These are phyloP conservation scores for Kuraishia piskuri DNA, from an alignment of 805 yeast species.

Conservation along the genomic window DNA sequence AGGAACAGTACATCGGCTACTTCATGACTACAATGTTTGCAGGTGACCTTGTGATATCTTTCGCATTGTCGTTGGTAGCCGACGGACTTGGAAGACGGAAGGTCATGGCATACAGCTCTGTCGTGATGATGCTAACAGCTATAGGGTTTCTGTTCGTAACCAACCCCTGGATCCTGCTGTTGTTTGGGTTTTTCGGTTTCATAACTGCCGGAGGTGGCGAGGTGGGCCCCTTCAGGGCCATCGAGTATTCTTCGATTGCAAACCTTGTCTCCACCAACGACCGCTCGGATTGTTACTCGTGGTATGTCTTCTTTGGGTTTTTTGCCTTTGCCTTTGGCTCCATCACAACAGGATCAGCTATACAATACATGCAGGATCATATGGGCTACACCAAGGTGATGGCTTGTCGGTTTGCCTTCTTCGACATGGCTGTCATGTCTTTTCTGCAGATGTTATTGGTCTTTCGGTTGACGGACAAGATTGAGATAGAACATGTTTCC, in stretches of 20 bases:
- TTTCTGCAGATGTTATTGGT: constrained; percentile 11
- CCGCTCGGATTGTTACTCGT: constrained; percentile 47
- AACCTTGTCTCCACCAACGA: constrained; percentile 30
- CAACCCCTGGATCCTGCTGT: constrained; percentile 25
- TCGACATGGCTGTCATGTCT: constrained; percentile 17
- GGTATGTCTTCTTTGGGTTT: constrained; percentile 45
- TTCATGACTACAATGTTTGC: constrained; percentile 39
- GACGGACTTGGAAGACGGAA: constrained; percentile 38
- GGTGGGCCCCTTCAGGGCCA: constrained; percentile 48
- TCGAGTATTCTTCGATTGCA: constrained; percentile 47
- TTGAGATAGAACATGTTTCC: constrained; percentile 11
- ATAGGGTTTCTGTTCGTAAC: constrained; percentile 25
- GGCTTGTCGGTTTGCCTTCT: constrained; percentile 24
- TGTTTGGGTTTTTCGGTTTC: constrained; percentile 38
- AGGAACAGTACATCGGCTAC: constrained; percentile 35
- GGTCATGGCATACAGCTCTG: constrained; percentile 29
- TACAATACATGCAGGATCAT: constrained; percentile 12
- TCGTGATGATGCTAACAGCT: constrained; percentile 35
- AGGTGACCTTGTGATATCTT: constrained; percentile 45
- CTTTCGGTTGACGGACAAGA: constrained; percentile 11
- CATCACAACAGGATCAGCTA: constrained; percentile 27
- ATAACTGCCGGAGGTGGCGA: constrained; percentile 52
- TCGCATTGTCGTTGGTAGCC: constrained; percentile 33
- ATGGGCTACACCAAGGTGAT: constrained; percentile 14
- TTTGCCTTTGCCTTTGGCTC: constrained; percentile 39